Evolutionary conservation across 139 green algal species (phyloP).

Genomic region (Micromonas commoda): DNA sequence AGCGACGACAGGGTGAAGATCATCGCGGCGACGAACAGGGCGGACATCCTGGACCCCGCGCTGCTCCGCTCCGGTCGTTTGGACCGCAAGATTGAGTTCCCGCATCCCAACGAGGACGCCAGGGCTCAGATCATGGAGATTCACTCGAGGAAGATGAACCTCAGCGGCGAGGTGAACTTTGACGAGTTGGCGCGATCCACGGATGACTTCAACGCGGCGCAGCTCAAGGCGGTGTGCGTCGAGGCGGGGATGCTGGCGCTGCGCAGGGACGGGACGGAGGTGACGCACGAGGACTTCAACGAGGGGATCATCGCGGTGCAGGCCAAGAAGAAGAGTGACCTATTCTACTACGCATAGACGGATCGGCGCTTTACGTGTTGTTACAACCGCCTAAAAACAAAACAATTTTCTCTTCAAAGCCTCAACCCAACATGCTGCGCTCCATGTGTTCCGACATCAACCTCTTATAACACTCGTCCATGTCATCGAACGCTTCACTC

Average conservation of each 20-base stretch:
- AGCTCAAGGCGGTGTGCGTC: slow-evolving; percentile 88
- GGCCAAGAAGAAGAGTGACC: slow-evolving; percentile 97
- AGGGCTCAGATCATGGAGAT: slow-evolving; percentile 90
- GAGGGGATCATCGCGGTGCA: slow-evolving; percentile 96
- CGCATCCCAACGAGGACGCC: slow-evolving; percentile 92
- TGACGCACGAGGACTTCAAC: slow-evolving; percentile 98
- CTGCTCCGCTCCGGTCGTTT: slow-evolving; percentile 91
- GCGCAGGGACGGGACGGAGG: slow-evolving; percentile 79
- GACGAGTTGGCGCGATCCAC: slow-evolving; percentile 92
- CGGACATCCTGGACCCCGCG: slow-evolving; percentile 96
- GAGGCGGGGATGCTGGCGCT: slow-evolving; percentile 98
- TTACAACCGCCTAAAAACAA: slow-evolving; percentile 7
- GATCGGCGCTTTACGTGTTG: no score
- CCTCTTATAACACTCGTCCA: not conserved
- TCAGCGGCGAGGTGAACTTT: slow-evolving; percentile 88
- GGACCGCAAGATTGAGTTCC: slow-evolving; percentile 99
- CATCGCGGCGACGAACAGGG: slow-evolving; percentile 95
- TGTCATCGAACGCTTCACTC: not conserved
- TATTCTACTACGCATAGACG: slow-evolving; percentile 79
- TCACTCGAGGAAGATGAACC: slow-evolving; percentile 75
- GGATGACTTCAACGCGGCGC: slow-evolving; percentile 98
- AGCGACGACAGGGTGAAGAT: slow-evolving; percentile 85
- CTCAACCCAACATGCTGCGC: no score
- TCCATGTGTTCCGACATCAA: no score
- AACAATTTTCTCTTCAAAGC: no score